Evolutionary conservation across 2,329 filamentous ascomycete species (phyloP), one percentile per base, ranked within the genome.

Genomic region (Huntiella abstrusa): DNA sequence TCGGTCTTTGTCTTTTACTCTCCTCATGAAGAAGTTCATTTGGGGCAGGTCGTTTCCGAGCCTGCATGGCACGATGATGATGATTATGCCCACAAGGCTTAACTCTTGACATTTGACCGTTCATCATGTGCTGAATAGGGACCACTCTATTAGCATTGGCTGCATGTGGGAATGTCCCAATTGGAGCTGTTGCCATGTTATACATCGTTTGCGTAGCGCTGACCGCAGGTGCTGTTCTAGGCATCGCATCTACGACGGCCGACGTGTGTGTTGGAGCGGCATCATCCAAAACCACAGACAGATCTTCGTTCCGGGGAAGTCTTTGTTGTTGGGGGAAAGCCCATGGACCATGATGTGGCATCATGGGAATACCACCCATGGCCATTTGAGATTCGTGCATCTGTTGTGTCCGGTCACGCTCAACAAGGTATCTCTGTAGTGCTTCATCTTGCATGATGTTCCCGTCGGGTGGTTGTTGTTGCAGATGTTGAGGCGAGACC

Each of bases 171-270:
- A 28, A 28, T 7, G n/a, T 40, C 15, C n/a, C 7, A n/a, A 15
- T 40, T 40, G 10, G 11, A n/a, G 38, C 4, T 8, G 16, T 40
- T 10, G n/a, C 15, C 15, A 12, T 40, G 38, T 15, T 40, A 6
- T 8, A 12, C 38, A 16, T 28, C 22, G 22, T 37, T 37, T 37
- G 35, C 35, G 16, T 37, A 13, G 35, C 11, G n/a, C 35, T 37
- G n/a, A 16, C 35, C 16, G 35, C 35, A n/a, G 35, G n/a, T 37
- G 22, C 13, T 41, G 43, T 39, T 17, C 33, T 15, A 11, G 46
- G 48, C 40, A 50, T 50, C 5, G 45, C 48, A 19, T 47, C 48
- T 4, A 50, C 19, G 4, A 50, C 48, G 5, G 48, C 48, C 6
- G 48, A 33, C 2, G 48, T 50, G 33, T 50, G 48, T 4, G 48